Base-by-base conservation (phyloP, 768 basidiomycete species). In the Filobasidium floriforme region DNA sequence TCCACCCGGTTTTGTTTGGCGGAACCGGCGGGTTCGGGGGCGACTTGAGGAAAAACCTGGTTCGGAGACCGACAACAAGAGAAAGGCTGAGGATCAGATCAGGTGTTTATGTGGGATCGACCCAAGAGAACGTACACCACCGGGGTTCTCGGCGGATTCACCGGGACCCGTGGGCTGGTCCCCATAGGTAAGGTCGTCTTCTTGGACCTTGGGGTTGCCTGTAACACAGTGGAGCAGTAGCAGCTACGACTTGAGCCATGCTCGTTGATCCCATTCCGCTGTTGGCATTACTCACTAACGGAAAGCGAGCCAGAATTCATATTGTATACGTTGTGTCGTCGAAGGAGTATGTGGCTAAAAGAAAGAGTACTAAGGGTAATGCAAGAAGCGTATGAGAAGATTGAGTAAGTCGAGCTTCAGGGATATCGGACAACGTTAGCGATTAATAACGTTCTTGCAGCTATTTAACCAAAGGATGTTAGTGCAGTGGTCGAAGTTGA, bases 71-170 rank as follows among this genome's bases (percentile, higher is more conserved):
- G 32, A 4, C 32, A 37, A 37, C 32, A 24, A 51, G 12, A 51
- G 12, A 18, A 14, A 57, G 19, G 18, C 6, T 49, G 1, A n/a
- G 26, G 7, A 59, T 22, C 22, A 49, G 29, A 49, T 24, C 7
- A 32, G 55, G 22, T 51, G 15, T 15, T 7, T 19, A 19, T 14
- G 18, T 18, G 37, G 18, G 18, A 18, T 6, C 14, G 1, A 19
- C n/a, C 1, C 11, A n/a, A 46, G 9, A n/a, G 41, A 1, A 76
- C 77, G 68, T 60, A 78, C 77, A 9, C 75, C 77, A 10, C 49
- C 77, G 55, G 77, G 77, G 63, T 78, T 78, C 67, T 78, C 77
- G 70, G 59, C 24, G 5, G 77, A 75, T 15, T 75, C 68, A 19
- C 61, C 74, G 1, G 77, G 77, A 7, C 74, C 75, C 52, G 54